Percentiles rank a stretch among this genome's conserved stretches.
Conservation (phyloP, 805 yeast genomes). For the Candida methanosorbosa region DNA sequence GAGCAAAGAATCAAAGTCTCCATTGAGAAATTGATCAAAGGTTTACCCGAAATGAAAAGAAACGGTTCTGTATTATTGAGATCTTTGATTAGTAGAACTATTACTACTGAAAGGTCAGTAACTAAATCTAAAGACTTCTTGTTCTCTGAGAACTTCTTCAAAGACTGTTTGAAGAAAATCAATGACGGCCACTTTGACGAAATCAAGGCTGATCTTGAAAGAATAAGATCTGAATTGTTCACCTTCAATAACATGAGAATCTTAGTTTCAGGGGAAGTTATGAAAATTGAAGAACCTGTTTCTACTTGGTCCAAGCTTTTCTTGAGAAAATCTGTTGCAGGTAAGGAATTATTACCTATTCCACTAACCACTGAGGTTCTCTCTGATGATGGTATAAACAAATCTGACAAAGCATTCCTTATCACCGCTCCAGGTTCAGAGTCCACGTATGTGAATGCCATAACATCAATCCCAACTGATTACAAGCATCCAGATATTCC, state of each 20-base stretch:
- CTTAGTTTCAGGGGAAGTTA: conserved; percentile 62
- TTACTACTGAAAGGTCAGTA: conserved; percentile 50
- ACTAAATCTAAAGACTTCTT: conserved; percentile 58
- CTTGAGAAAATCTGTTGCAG: conserved; percentile 2
- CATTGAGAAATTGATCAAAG: conserved; percentile 50
- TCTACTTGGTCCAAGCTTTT: conserved; percentile 44
- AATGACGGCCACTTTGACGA: conserved; percentile 42
- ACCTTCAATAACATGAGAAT: conserved; percentile 53
- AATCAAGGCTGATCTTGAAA: conserved; percentile 42
- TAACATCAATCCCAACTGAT: conserved; percentile 51
- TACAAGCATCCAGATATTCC: conserved; percentile 54
- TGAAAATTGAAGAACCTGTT: conserved; percentile 44
- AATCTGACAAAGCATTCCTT: conserved; percentile 48
- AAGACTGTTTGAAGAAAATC: conserved; percentile 37
- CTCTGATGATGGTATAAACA: conserved; percentile 46
- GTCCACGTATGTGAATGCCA: conserved; percentile 57
- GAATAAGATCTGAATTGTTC: conserved; percentile 44
- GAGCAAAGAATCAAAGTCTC: conserved; percentile 59
- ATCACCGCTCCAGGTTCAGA: conserved; percentile 79
- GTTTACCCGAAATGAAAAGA: conserved; percentile 56
- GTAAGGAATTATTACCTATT: conserved; percentile 16
- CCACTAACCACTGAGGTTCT: conserved; percentile 48
- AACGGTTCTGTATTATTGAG: conserved; percentile 55
- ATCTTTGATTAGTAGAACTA: conserved; percentile 41
- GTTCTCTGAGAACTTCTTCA: conserved; percentile 51